Conservation (phyloP, 306 rosid genomes). For the Cotoneaster glaucophyllus region DNA sequence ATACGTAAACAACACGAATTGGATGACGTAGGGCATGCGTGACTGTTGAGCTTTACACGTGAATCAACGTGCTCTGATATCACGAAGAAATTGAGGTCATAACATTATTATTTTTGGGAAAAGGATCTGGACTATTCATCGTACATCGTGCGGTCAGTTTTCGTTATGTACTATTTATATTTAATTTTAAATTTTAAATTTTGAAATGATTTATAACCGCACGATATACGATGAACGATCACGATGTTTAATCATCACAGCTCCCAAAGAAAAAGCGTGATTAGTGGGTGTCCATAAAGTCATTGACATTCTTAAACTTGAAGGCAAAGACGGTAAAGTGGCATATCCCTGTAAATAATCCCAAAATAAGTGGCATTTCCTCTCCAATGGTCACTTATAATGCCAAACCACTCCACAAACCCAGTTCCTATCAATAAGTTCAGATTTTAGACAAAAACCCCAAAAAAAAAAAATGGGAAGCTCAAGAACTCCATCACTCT, state of each 20-base stretch:
- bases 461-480: constrained; percentile 30
- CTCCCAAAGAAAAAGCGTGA: constrained; percentile 4
- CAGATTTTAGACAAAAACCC: background rate
- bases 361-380: constrained; percentile 20
- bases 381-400: constrained; percentile 18
- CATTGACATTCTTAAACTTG: constrained; percentile 23
- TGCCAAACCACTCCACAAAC: background rate
- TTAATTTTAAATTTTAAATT: no score
- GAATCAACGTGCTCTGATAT: no score
- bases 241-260: background rate
- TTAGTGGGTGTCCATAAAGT: constrained; percentile 22
- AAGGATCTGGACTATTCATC: no score
- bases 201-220: no score
- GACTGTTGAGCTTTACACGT: no score
- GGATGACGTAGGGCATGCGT: fast-evolving
- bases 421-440: background rate
- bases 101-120: no score
- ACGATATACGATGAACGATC: no score
- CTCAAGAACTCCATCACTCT: constrained; percentile 9
- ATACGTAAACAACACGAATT: no score
- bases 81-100: no score
- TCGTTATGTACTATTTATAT: no score
- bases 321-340: constrained; percentile 44
- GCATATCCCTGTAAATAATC: constrained; percentile 34
- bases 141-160: no score